These are phyloP conservation scores for Xerocomellus chrysenteron DNA, from an alignment of 768 basidiomycete species.

Conservation along the genomic window DNA sequence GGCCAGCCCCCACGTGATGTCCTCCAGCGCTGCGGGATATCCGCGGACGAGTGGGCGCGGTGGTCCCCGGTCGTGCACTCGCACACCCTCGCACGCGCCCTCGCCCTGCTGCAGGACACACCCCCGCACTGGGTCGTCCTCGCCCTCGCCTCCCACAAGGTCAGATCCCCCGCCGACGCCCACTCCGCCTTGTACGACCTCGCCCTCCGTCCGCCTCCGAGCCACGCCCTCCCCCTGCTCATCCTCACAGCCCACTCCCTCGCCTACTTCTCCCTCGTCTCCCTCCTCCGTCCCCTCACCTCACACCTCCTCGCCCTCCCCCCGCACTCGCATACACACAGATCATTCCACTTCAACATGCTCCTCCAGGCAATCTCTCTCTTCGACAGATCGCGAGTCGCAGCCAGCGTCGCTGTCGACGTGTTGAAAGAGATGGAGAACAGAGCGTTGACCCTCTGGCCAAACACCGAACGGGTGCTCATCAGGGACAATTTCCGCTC, in stretches of 20 bases:
- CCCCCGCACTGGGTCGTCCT: slow-evolving; percentile 58
- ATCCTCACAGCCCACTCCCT: slow-evolving; percentile 43
- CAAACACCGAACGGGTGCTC: slow-evolving; percentile 43
- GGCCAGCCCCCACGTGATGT: slow-evolving; percentile 12
- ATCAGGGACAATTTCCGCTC: slow-evolving; percentile 53
- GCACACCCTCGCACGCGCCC: slow-evolving; percentile 34
- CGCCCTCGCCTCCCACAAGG: slow-evolving; percentile 46
- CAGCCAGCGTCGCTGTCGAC: slow-evolving; percentile 39
- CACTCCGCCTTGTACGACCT: slow-evolving; percentile 43
- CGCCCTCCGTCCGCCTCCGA: slow-evolving; percentile 30
- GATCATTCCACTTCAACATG: slow-evolving; percentile 47
- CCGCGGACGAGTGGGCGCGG: slow-evolving; percentile 36
- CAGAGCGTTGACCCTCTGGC: slow-evolving; percentile 40
- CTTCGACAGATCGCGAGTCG: slow-evolving; percentile 40
- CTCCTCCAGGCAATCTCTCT: slow-evolving; percentile 52
- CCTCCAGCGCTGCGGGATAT: slow-evolving; percentile 34
- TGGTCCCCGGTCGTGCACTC: slow-evolving; percentile 41
- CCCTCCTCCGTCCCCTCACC: slow-evolving; percentile 46
- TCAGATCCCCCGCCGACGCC: slow-evolving; percentile 47
- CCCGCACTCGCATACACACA: slow-evolving; percentile 10
- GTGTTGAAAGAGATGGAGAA: slow-evolving; percentile 49
- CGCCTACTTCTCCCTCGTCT: slow-evolving; percentile 46
- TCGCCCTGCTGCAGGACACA: slow-evolving; percentile 20
- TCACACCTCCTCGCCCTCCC: slow-evolving; percentile 40
- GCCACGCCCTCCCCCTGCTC: slow-evolving; percentile 11